A percentile compares a stretch with the other conserved stretches of the same genome.
Evolutionary conservation across 2,329 filamentous ascomycete species (phyloP).

Genomic region (Didymella sp.): DNA sequence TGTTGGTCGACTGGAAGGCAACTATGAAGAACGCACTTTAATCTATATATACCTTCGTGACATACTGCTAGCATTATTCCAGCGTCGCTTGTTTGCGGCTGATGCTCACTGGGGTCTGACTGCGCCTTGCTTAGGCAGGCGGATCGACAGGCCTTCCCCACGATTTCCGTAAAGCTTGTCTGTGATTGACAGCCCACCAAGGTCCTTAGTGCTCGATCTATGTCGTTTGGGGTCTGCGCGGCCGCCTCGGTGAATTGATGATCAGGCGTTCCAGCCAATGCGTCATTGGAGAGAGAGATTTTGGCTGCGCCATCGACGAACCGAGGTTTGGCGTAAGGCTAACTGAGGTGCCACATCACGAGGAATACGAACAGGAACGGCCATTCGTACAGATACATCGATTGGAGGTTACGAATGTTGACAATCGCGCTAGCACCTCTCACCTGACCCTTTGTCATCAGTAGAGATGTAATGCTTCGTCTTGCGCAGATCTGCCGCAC

Average conservation of each 20-base stretch:
- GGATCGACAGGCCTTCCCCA: neutral
- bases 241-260: neutral
- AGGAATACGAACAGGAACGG: neutral
- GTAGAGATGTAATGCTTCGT: neutral
- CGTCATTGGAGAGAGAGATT: neutral
- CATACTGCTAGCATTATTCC: neutral
- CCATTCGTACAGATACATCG: neutral
- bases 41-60: neutral
- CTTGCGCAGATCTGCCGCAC: neutral
- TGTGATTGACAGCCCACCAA: neutral
- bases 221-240: neutral
- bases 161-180: neutral
- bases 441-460: neutral
- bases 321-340: neutral
- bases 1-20: too few species aligned
- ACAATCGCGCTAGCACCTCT: neutral
- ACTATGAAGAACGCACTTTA: neutral
- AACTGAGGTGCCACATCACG: neutral
- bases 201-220: too few species aligned
- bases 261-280: neutral
- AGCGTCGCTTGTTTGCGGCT: neutral
- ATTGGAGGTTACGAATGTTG: neutral
- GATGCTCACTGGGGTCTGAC: neutral
- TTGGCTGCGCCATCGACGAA: neutral
- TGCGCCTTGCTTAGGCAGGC: conserved; percentile 6